Evolutionary conservation across 371 early-diverging fungal species (phyloP).

Genomic region (Mucor racemosus): DNA sequence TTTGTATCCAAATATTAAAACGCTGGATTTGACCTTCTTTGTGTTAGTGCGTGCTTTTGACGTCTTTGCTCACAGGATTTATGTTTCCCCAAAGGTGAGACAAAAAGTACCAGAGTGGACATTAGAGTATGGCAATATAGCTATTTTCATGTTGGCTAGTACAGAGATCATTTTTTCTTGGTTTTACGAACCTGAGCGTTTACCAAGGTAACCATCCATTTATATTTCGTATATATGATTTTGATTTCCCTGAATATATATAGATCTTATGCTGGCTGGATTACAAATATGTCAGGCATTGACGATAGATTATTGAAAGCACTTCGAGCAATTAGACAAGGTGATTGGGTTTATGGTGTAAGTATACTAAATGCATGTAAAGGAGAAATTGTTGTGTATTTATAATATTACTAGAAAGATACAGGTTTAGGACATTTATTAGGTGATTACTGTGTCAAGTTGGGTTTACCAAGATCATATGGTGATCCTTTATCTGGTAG

Average conservation of each 20-base stretch:
- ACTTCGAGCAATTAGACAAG: constrained; percentile 49
- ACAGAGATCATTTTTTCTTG: constrained; percentile 72
- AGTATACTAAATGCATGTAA: not conserved
- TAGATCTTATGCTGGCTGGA: constrained; percentile 67
- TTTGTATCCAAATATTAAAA: constrained; percentile 45
- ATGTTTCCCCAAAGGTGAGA: constrained; percentile 37
- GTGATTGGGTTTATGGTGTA: constrained; percentile 57
- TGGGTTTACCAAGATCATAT: constrained; percentile 43
- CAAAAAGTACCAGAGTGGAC: constrained; percentile 52
- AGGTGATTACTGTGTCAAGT: constrained; percentile 39
- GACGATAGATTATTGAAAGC: constrained; percentile 58
- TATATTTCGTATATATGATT: not conserved
- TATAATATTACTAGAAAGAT: constrained; percentile 34
- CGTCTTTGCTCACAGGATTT: constrained; percentile 53
- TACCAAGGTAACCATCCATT: constrained; percentile 53
- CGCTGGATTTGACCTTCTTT: constrained; percentile 66
- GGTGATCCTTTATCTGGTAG: constrained; percentile 48
- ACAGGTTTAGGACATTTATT: constrained; percentile 38
- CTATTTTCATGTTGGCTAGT: constrained; percentile 59
- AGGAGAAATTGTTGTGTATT: not conserved
- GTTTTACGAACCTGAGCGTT: constrained; percentile 59
- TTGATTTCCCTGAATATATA: not conserved
- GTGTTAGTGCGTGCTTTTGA: constrained; percentile 65
- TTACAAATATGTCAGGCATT: constrained; percentile 65
- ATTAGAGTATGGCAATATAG: constrained; percentile 58